phyloP scores from a whole-genome alignment of 352 stramenopile species.

The Pythium phragmitis region DNA sequence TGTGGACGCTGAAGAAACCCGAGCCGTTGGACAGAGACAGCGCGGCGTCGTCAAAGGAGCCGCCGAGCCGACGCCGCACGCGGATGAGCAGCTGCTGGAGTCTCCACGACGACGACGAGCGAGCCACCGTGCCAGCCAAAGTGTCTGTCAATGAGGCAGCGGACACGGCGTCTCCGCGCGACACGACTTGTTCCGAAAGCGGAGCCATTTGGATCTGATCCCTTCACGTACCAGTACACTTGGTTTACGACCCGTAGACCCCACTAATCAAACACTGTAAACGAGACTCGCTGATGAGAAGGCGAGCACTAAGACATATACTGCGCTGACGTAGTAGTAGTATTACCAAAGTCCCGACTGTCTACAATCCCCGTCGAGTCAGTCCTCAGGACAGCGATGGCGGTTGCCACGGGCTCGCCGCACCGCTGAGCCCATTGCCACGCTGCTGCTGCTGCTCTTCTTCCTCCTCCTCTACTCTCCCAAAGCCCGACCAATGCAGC shows the following conservation, averaged over 20 bases:
- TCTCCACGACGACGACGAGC: slow-evolving; percentile 12
- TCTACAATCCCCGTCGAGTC: too few species aligned
- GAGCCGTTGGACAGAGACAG: not conserved
- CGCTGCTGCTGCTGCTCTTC: too few species aligned
- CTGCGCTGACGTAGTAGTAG: too few species aligned
- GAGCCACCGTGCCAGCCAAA: not conserved
- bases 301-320: not conserved
- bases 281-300: not conserved
- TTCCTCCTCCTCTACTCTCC: too few species aligned
- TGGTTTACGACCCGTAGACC: too few species aligned
- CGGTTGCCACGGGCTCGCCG: too few species aligned
- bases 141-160: not conserved
- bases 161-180: slow-evolving; percentile 4
- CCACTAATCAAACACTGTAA: not conserved
- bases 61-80: slow-evolving; percentile 2
- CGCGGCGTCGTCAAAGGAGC: not conserved
- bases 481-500: slow-evolving; percentile 75
- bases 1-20: slow-evolving; percentile 4
- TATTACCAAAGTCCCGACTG: too few species aligned
- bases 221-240: too few species aligned
- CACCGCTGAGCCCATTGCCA: too few species aligned
- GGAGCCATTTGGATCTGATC: slow-evolving; percentile 15
- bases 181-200: slow-evolving; percentile 15
- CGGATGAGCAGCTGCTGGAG: slow-evolving; percentile 21
- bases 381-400: too few species aligned